Percentiles rank a stretch among this genome's conserved stretches.
phyloP scores from a whole-genome alignment of 108 stramenopile species.

The Fistulifera pelliculosa region DNA sequence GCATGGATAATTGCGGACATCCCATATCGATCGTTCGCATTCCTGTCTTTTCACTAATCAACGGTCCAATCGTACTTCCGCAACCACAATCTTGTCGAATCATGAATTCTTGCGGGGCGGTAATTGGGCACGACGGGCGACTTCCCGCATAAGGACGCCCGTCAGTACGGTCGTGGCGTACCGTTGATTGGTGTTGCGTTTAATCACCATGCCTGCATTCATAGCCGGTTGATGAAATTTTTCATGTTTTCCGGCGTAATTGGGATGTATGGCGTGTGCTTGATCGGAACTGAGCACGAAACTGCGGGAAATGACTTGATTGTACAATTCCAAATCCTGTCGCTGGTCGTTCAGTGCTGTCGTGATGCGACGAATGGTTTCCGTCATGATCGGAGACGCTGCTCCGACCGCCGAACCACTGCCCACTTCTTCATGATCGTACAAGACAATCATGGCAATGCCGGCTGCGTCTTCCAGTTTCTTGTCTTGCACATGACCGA shows the following conservation, averaged over 20 bases:
- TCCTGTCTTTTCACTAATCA: conserved; percentile 81
- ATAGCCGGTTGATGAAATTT: conserved; percentile 85
- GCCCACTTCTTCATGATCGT: conserved; percentile 98
- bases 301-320: not conserved
- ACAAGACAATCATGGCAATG: conserved; percentile 82
- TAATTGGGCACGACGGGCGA: conserved; percentile 56
- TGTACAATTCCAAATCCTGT: conserved; percentile 1
- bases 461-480: conserved; percentile 44
- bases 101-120: conserved; percentile 87
- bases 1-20: conserved; percentile 94
- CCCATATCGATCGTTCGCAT: conserved; percentile 95
- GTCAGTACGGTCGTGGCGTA: conserved; percentile 92
- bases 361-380: conserved; percentile 67
- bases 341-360: conserved; percentile 28
- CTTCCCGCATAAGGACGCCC: conserved; percentile 77
- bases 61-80: conserved; percentile 95
- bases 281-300: conserved; percentile 75
- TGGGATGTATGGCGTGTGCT: conserved; percentile 97
- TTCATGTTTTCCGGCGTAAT: conserved; percentile 94
- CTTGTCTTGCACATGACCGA: conserved; percentile 40
- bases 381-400: conserved; percentile 74
- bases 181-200: conserved; percentile 94
- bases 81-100: conserved; percentile 93
- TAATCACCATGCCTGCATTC: conserved; percentile 95
- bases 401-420: conserved; percentile 68